These are phyloP conservation scores for Raffaelea ambrosiae DNA, from an alignment of 2,329 filamentous ascomycete genomes.

Conservation along the genomic window DNA sequence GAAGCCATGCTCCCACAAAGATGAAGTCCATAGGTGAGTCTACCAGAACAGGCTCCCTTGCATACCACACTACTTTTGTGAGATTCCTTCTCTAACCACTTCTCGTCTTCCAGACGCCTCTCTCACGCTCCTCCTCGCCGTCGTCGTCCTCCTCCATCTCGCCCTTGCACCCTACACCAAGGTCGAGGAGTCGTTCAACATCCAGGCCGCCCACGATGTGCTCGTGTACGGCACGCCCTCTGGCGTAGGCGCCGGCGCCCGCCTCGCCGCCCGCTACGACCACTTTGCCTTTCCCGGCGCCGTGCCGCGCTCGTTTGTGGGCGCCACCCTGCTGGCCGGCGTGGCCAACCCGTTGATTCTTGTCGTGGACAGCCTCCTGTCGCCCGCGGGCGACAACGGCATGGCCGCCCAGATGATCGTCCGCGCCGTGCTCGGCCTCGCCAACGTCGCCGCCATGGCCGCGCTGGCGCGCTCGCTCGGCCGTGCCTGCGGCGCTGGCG, in stretches of 20 bases:
- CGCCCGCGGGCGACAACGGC: background rate
- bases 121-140: slow-evolving; percentile 50
- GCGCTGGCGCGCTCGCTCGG: slow-evolving; percentile 56
- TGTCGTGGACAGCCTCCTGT: slow-evolving; percentile 39
- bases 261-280: slow-evolving; percentile 63
- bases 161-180: slow-evolving; percentile 80
- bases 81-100: background rate
- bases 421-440: slow-evolving; percentile 65
- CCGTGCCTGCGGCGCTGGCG: slow-evolving; percentile 57
- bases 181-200: slow-evolving; percentile 97
- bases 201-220: slow-evolving; percentile 90
- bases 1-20: background rate
- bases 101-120: slow-evolving; percentile 30
- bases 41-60: no score
- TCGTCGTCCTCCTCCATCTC: slow-evolving; percentile 60
- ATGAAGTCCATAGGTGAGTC: slow-evolving; percentile 6
- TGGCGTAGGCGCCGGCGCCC: slow-evolving; percentile 35
- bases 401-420: slow-evolving; percentile 53
- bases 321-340: slow-evolving; percentile 66
- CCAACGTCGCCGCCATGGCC: slow-evolving; percentile 63
- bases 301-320: slow-evolving; percentile 85
- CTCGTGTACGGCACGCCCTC: slow-evolving; percentile 69
- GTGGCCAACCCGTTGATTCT: slow-evolving; percentile 58
- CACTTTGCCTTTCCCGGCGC: slow-evolving; percentile 86
- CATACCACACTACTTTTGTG: no score